phyloP scores from a whole-genome alignment of 495 filamentous ascomycete genomes.

The Penicillium samsonianum region DNA sequence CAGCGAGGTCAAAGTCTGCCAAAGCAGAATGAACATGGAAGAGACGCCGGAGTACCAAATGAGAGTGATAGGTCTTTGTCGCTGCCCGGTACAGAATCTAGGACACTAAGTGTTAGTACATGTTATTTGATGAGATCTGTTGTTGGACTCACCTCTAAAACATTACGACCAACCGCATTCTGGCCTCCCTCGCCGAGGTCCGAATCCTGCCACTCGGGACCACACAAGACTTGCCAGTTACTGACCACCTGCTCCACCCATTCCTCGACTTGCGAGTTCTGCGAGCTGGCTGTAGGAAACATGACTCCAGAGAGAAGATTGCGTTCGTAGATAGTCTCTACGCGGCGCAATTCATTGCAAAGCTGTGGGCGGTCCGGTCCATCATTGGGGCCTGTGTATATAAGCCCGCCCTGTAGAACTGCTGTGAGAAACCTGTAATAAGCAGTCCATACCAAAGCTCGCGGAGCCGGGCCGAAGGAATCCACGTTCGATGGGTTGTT shows the following conservation, averaged over 20 bases:
- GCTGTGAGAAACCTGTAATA: constrained; percentile 76
- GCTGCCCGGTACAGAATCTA: constrained; percentile 84
- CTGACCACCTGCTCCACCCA: constrained; percentile 77
- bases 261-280: constrained; percentile 71
- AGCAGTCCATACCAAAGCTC: constrained; percentile 63
- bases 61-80: constrained; percentile 92
- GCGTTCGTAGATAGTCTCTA: constrained; percentile 73
- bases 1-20: constrained; percentile 84
- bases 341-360: constrained; percentile 67
- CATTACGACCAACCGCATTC: constrained; percentile 65
- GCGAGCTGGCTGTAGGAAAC: constrained; percentile 80
- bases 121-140: constrained; percentile 2
- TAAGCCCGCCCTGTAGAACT: constrained; percentile 44
- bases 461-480: constrained; percentile 23
- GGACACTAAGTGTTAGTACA: constrained; percentile 3
- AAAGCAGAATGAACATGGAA: constrained; percentile 84
- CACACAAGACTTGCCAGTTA: constrained; percentile 83
- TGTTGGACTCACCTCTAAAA: constrained; percentile 62
- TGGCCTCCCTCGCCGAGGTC: constrained; percentile 80
- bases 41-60: constrained; percentile 77
- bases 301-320: constrained; percentile 69
- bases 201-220: constrained; percentile 68
- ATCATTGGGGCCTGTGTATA: constrained; percentile 34
- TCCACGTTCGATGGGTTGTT: constrained; percentile 27
- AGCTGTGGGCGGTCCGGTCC: constrained; percentile 62